phyloP scores from a whole-genome alignment of 768 basidiomycete genomes.

The Lactarius deliciosus region DNA sequence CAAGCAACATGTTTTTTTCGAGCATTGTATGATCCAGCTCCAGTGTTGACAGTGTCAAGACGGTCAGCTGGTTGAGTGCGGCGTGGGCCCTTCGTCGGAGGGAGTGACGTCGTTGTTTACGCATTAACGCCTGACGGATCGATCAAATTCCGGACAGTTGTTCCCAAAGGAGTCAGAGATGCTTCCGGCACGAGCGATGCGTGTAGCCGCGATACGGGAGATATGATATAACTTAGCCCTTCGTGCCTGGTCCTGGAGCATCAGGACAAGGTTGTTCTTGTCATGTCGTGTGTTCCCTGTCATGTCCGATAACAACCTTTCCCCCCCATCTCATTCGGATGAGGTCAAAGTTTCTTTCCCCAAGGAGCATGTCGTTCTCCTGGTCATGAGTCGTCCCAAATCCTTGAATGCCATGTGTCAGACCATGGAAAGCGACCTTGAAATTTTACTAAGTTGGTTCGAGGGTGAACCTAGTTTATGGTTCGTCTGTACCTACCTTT shows the following conservation, averaged over 20 bases:
- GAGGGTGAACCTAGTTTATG: conserved; percentile 70
- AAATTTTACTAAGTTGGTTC: conserved; percentile 64
- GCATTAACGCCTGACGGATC: conserved; percentile 8
- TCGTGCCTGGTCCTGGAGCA: conserved; percentile 3
- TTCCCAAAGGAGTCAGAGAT: conserved; percentile 3
- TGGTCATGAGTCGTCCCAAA: conserved; percentile 67
- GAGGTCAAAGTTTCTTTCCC: conserved; percentile 46
- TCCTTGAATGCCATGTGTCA: conserved; percentile 74
- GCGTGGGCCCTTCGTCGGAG: not conserved
- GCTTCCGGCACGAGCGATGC: not conserved
- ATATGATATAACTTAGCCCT: conserved; percentile 10
- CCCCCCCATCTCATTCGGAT: conserved; percentile 37
- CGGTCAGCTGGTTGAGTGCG: not conserved
- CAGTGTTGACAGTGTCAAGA: not conserved
- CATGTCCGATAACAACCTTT: not conserved
- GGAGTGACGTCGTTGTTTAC: conserved; percentile 22
- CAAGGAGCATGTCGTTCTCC: conserved; percentile 49
- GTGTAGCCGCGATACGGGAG: not conserved
- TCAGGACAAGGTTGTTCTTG: conserved; percentile 1
- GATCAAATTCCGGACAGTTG: conserved; percentile 16
- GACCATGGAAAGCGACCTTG: conserved; percentile 53
- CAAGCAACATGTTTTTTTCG: conserved; percentile 17
- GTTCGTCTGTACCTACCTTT: conserved; percentile 40
- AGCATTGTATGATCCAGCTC: conserved; percentile 2
- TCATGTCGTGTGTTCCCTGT: conserved; percentile 1